phyloP scores from a whole-genome alignment of 2,329 filamentous ascomycete genomes.

The Chaetomium strumarium region DNA sequence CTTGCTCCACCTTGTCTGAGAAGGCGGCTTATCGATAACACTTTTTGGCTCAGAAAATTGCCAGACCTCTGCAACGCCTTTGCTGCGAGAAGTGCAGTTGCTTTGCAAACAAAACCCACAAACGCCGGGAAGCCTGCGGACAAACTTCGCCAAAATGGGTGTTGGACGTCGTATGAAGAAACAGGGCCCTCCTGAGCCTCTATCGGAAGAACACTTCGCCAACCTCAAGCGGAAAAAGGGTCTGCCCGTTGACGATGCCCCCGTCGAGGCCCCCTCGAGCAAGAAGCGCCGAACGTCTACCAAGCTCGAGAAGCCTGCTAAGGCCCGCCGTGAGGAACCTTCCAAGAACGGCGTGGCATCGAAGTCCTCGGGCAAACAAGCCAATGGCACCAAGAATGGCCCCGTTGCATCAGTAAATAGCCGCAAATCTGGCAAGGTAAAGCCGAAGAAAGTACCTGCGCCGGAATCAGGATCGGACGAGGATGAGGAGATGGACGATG shows the following conservation, averaged over 20 bases:
- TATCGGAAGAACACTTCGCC: slow-evolving; percentile 73
- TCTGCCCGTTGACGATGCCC: slow-evolving; percentile 54
- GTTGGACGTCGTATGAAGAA: slow-evolving; percentile 90
- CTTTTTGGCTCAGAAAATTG: slow-evolving; percentile 20
- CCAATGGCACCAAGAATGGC: slow-evolving; percentile 28
- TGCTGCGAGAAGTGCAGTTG: background rate
- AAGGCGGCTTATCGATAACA: slow-evolving; percentile 24
- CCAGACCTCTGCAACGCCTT: slow-evolving; percentile 9
- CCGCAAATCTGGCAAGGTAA: slow-evolving; percentile 25
- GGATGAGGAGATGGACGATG: slow-evolving; percentile 40
- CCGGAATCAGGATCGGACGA: slow-evolving; percentile 41
- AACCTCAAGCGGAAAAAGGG: slow-evolving; percentile 81
- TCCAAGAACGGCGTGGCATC: slow-evolving; percentile 28
- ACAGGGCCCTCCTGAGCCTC: slow-evolving; percentile 76
- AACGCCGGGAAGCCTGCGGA: slow-evolving; percentile 5
- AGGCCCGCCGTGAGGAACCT: slow-evolving; percentile 13
- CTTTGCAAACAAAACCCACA: slow-evolving; percentile 3
- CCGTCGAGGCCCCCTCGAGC: slow-evolving; percentile 44
- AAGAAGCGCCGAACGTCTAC: slow-evolving; percentile 52
- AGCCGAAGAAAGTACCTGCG: slow-evolving; percentile 37
- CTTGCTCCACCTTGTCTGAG: background rate
- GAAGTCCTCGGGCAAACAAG: slow-evolving; percentile 31
- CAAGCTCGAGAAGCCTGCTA: slow-evolving; percentile 28
- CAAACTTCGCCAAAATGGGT: slow-evolving; percentile 60
- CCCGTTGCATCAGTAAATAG: slow-evolving; percentile 24